Evolutionary conservation across 306 rosid species (phyloP).

Genomic region (Heteromeles arbutifolia): DNA sequence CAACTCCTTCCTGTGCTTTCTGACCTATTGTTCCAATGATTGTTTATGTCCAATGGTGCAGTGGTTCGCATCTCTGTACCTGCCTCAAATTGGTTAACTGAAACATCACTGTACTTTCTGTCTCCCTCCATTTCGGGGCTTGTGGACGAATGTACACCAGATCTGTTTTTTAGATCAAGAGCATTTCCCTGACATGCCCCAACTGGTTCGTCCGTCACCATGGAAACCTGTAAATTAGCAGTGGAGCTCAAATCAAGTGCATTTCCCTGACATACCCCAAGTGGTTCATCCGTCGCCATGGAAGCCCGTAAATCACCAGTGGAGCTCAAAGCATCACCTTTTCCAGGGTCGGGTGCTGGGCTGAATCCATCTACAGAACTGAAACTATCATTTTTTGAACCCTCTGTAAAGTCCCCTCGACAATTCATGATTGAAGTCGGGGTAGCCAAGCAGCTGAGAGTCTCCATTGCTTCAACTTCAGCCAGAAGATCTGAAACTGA

Average conservation of each 20-base stretch:
- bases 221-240: conserved; percentile 47
- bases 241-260: conserved; percentile 61
- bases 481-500: conserved; percentile 97
- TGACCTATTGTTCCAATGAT: conserved; percentile 52
- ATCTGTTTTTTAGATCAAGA: conserved; percentile 44
- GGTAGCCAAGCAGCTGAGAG: conserved; percentile 75
- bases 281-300: conserved; percentile 40
- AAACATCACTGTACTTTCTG: conserved; percentile 40
- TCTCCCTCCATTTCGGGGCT: conserved; percentile 44
- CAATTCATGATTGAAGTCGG: conserved; percentile 61
- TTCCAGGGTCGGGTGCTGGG: conserved; percentile 72
- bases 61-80: conserved; percentile 38
- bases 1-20: conserved; percentile 47
- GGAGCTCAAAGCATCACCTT: conserved; percentile 78
- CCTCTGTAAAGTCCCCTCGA: conserved; percentile 50
- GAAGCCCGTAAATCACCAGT: conserved; percentile 55
- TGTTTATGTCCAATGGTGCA: conserved; percentile 43
- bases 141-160: conserved; percentile 38
- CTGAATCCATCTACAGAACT: conserved; percentile 58
- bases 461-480: conserved; percentile 97
- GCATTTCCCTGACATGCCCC: conserved; percentile 25
- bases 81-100: conserved; percentile 48
- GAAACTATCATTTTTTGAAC: conserved; percentile 64
- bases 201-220: conserved; percentile 41
- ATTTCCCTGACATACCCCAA: conserved; percentile 9